Percentiles rank a stretch among this genome's conserved stretches.
Evolutionary conservation across 169 alveolate species (phyloP).

Genomic region (Plasmodium coatneyi): DNA sequence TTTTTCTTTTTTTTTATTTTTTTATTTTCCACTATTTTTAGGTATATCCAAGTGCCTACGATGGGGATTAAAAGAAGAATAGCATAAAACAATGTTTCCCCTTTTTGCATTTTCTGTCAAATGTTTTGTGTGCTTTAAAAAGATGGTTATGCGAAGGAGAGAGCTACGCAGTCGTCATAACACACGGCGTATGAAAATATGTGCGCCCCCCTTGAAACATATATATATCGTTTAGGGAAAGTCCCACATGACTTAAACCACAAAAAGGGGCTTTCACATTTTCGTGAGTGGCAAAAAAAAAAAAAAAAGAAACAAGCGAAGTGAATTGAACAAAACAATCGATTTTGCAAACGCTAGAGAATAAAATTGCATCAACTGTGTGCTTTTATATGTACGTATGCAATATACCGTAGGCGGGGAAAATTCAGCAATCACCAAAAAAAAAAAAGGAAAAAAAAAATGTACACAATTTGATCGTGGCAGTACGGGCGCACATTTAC

Average conservation of each 20-base stretch:
- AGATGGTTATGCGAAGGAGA: not conserved
- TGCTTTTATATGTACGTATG: not conserved
- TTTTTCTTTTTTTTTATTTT: conserved; percentile 9
- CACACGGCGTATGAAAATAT: not conserved
- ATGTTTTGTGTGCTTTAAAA: not conserved
- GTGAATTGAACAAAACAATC: not conserved
- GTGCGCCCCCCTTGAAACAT: not conserved
- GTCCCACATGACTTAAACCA: not conserved
- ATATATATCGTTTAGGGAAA: not conserved
- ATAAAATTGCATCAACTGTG: not conserved
- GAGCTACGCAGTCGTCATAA: not conserved
- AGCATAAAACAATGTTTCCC: conserved; percentile 12
- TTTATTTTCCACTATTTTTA: conserved; percentile 11
- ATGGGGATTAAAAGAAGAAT: conserved; percentile 20
- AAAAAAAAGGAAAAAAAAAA: not conserved
- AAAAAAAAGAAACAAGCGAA: not conserved
- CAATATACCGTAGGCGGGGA: not conserved
- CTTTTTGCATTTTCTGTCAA: not conserved
- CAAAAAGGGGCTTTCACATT: not conserved
- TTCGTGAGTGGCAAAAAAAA: not conserved
- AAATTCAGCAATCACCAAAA: not conserved
- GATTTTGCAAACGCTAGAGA: not conserved
- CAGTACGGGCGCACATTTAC: not conserved
- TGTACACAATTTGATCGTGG: not conserved
- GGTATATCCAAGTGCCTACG: conserved; percentile 36